These are phyloP conservation scores for Clarireedia hainanense DNA, from an alignment of 2,329 filamentous ascomycete genomes.

Conservation along the genomic window DNA sequence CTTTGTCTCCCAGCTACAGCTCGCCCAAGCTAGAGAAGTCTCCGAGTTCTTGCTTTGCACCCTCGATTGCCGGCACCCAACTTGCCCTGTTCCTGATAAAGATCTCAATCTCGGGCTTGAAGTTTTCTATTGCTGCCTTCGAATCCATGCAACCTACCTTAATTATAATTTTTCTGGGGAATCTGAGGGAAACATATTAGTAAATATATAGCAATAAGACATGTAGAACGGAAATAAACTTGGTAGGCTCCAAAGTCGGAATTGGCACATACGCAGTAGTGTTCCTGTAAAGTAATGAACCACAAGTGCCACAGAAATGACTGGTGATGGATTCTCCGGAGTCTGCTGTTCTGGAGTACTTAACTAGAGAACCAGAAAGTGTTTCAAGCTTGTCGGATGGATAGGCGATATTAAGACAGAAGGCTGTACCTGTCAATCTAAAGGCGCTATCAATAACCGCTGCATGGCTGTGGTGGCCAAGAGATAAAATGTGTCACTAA, in stretches of 20 bases:
- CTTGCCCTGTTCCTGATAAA: conserved; percentile 18
- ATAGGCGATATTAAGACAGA: conserved; percentile 17
- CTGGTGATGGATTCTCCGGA: not conserved
- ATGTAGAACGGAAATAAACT: not conserved
- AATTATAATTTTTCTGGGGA: conserved; percentile 14
- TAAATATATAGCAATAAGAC: not conserved
- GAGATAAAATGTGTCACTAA: not conserved
- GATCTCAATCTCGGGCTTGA: conserved; percentile 18
- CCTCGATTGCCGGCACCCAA: conserved; percentile 16
- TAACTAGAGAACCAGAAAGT: conserved; percentile 14
- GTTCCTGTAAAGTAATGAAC: conserved; percentile 13
- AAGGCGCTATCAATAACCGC: too few relatives aligned
- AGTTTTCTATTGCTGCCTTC: conserved; percentile 12
- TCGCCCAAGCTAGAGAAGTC: conserved; percentile 9
- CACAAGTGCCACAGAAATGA: conserved; percentile 11
- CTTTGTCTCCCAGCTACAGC: not conserved
- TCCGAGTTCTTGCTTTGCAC: conserved; percentile 16
- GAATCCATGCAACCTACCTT: conserved; percentile 21
- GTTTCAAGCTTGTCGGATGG: conserved; percentile 8
- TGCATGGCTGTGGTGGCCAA: too few relatives aligned
- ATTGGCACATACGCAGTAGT: not conserved
- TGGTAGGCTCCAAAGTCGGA: not conserved
- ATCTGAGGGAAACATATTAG: not conserved
- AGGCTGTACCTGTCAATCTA: conserved; percentile 17
- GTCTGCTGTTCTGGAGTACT: conserved; percentile 12